Evolutionary conservation across 129 eudicot genomes (phyloP).

Genomic region (Silybum marianum): DNA sequence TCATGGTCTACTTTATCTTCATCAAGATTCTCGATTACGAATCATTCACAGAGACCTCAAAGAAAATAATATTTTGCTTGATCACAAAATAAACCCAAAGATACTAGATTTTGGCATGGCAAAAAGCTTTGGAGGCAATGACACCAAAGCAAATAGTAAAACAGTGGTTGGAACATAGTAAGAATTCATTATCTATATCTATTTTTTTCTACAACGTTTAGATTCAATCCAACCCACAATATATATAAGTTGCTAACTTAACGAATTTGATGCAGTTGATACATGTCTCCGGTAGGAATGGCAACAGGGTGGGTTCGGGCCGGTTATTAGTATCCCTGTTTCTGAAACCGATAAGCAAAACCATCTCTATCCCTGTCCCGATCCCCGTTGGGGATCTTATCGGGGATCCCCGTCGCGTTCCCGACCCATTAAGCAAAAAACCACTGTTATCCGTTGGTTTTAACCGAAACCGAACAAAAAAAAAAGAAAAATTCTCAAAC

Average conservation of each 20-base stretch:
- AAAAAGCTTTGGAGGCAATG: slow-evolving; percentile 41
- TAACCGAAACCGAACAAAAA: too few relatives aligned
- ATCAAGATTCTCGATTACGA: slow-evolving; percentile 14
- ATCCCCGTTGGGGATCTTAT: too few relatives aligned
- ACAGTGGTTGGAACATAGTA: slow-evolving; percentile 36
- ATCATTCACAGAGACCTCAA: slow-evolving; percentile 11
- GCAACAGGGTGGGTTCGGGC: too few relatives aligned
- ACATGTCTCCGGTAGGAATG: background rate
- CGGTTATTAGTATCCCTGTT: too few relatives aligned
- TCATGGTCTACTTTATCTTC: slow-evolving; percentile 19
- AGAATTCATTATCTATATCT: background rate
- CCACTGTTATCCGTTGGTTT: too few relatives aligned
- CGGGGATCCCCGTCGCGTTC: too few relatives aligned
- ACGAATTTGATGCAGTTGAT: slow-evolving; percentile 1
- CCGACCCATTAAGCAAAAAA: too few relatives aligned
- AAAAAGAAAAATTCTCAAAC: too few relatives aligned
- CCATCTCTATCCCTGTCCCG: too few relatives aligned
- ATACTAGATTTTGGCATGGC: slow-evolving; percentile 31
- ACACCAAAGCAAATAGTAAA: slow-evolving; percentile 7
- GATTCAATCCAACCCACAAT: background rate
- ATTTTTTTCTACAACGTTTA: background rate
- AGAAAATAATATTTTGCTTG: slow-evolving; percentile 8
- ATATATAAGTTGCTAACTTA: background rate
- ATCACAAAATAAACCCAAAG: slow-evolving; percentile 16
- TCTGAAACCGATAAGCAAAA: too few relatives aligned